Base-by-base conservation (phyloP, 352 stramenopile species). In the Globisporangium carolinianum region DNA sequence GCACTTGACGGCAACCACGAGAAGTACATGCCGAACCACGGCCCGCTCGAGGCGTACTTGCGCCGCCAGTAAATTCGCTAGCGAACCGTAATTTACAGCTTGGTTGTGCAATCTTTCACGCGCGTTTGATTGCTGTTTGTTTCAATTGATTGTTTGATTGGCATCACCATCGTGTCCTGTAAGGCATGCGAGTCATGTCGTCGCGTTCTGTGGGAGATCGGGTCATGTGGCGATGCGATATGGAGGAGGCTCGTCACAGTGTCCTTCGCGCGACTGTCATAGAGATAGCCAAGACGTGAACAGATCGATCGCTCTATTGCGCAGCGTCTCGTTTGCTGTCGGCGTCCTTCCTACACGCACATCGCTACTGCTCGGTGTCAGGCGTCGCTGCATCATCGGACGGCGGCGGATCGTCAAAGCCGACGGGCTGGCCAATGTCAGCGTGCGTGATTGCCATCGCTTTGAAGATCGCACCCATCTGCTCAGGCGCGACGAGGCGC, bases 1-100 rank as follows among this genome's bases (percentile, higher is more conserved):
- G 65, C 75, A 18, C 71, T 97, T 6, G 97, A 98, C 72, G 97
- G 97, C 70, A 99, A 99, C 79, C 95, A 98, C 79, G 97, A 98
- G 64, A 99, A 99, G 94, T 97, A 97, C 91, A 77, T 79, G 51
- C 83, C 76, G 65, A 97, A 84, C 83, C 93, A 86, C 82, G 96
- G 79, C 55, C 74, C 72, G 18, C 74, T 90, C 39, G 75, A 73
- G 55, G 68, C 83, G 56, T 89, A 86, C 52, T 15, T 65, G 10
- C 45, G 47, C 45, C 53, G 52, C 37, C 53, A 61, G 37, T 66
- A 60, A 43, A 39, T 50, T 56, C 14, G 10, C 52, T 51, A 66
- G 49, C 45, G 57, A 56, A 58, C 62, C 41, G 55, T 58, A 32
- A 47, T 65, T 43, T 43, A 43, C 39, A 7, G 39, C 39, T 43